phyloP scores from a whole-genome alignment of 257 asterid genomes.

The Nicotiana sylvestris region DNA sequence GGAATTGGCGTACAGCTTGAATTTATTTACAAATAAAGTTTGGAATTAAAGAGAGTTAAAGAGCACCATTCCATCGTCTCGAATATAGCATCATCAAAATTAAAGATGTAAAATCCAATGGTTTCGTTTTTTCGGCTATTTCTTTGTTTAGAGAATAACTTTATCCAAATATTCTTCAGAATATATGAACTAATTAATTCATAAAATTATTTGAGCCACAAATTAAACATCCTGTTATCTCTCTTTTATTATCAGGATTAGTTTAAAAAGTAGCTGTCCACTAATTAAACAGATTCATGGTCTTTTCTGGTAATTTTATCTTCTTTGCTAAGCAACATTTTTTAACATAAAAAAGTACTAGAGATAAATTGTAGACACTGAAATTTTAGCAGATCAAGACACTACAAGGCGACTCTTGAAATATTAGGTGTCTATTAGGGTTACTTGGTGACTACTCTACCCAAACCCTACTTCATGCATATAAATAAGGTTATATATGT shows the following conservation, averaged over 20 bases:
- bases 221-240: background rate
- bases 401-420: no score
- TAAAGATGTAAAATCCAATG: constrained; percentile 14
- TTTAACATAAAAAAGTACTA: background rate
- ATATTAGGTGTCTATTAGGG: no score
- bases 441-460: no score
- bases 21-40: background rate
- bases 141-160: constrained; percentile 5
- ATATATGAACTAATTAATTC: background rate
- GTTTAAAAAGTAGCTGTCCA: background rate
- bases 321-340: background rate
- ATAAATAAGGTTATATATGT: no score
- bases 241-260: background rate
- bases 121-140: background rate
- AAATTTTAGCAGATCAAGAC: no score
- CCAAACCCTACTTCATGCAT: no score
- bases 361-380: background rate
- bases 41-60: background rate
- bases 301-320: background rate
- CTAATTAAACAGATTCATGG: constrained; percentile 2
- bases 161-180: constrained; percentile 7
- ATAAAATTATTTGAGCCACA: constrained; percentile 2
- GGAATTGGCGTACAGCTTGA: constrained; percentile 9
- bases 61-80: constrained; percentile 1
- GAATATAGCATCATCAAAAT: constrained; percentile 11